Conservation (phyloP, 495 filamentous ascomycete genomes). For the Delitschia confertaspora region DNA sequence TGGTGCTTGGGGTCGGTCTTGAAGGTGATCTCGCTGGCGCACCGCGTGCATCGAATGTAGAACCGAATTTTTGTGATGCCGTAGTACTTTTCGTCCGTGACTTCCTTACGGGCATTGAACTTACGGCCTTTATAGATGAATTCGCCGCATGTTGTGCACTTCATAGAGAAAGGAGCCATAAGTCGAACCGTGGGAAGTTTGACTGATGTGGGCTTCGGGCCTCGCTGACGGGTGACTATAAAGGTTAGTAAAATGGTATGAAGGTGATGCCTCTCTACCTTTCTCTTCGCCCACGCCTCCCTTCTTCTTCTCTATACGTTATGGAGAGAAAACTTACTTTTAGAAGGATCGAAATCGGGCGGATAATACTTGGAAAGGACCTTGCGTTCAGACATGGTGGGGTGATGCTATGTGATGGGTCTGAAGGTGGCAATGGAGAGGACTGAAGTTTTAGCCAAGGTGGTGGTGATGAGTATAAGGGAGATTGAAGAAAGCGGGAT, state of each 20-base stretch:
- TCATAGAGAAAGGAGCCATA: constrained; percentile 95
- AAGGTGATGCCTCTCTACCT: too few species aligned
- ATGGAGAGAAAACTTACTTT: too few species aligned
- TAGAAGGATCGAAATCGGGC: constrained; percentile 91
- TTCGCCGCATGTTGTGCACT: constrained; percentile 83
- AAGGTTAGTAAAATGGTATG: too few species aligned
- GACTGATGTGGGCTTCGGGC: constrained; percentile 62
- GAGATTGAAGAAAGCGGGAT: too few species aligned
- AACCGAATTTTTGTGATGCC: constrained; percentile 84
- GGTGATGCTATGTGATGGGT: constrained; percentile 1
- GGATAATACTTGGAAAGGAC: constrained; percentile 76
- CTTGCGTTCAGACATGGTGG: constrained; percentile 86
- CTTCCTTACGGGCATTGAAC: constrained; percentile 95
- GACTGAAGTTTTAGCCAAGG: too few species aligned
- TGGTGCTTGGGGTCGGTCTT: constrained; percentile 90
- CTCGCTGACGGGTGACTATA: constrained; percentile 60
- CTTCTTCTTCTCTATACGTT: too few species aligned
- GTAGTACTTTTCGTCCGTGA: constrained; percentile 84
- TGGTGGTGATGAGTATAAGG: too few species aligned
- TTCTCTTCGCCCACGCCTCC: too few species aligned
- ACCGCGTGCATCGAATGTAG: constrained; percentile 91
- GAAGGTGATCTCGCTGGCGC: constrained; percentile 84
- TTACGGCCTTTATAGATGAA: constrained; percentile 96
- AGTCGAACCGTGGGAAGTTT: constrained; percentile 86
- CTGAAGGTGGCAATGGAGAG: too few species aligned